A percentile compares a stretch with the other conserved stretches of the same genome.
phyloP scores from a whole-genome alignment of 106 monocot species.

The Phalaenopsis aphrodite region DNA sequence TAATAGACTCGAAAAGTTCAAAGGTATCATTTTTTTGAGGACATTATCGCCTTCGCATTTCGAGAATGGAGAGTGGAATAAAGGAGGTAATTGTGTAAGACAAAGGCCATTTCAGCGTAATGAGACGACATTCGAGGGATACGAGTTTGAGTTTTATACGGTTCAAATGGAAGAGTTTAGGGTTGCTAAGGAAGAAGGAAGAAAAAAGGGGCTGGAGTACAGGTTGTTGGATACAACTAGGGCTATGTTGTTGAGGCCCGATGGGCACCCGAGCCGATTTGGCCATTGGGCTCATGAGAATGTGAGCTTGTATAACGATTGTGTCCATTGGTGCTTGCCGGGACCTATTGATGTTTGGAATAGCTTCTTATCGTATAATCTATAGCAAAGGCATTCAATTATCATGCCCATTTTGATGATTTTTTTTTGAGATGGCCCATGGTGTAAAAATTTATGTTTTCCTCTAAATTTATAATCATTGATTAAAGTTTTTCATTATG shows the following conservation, averaged over 20 bases:
- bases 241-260: conserved; percentile 13
- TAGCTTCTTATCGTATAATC: conserved; percentile 1
- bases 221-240: conserved; percentile 14
- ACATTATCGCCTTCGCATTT: conserved; percentile 18
- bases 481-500: background rate
- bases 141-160: conserved; percentile 1
- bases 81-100: conserved; percentile 14
- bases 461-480: background rate
- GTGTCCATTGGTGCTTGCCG: conserved; percentile 34
- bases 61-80: conserved; percentile 18
- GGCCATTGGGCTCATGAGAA: conserved; percentile 17
- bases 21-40: conserved; percentile 9
- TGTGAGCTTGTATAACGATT: conserved; percentile 18
- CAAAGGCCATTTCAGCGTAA: conserved; percentile 1
- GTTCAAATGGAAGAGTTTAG: conserved; percentile 5
- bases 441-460: too few species aligned
- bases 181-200: conserved; percentile 5
- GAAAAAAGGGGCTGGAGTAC: conserved; percentile 6
- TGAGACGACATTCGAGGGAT: background rate
- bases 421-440: too few species aligned
- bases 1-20: conserved; percentile 1
- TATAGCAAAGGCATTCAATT: background rate
- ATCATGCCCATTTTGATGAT: too few species aligned
- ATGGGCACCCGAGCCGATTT: conserved; percentile 17
- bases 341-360: conserved; percentile 21